Conservation (phyloP, 805 yeast genomes). For the Pichia exigua region DNA sequence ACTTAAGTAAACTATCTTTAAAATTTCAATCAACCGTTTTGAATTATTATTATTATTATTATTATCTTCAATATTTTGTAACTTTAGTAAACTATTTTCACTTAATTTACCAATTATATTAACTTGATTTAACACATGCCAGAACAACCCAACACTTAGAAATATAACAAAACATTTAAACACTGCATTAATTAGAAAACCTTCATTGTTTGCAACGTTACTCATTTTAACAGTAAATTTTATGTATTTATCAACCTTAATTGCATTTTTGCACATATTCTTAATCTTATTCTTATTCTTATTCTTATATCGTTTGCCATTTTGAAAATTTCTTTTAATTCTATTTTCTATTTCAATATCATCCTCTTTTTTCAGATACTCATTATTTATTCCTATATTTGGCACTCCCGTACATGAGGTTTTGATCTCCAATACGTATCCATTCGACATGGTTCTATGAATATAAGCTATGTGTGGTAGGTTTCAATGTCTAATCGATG, state of each 20-base stretch:
- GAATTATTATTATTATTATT: not conserved
- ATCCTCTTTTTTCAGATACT: not conserved
- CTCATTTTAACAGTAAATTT: conserved; percentile 11
- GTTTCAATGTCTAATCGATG: not conserved
- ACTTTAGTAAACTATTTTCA: not conserved
- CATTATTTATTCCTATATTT: not conserved
- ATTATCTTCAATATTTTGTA: not conserved
- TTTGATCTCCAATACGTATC: conserved; percentile 23
- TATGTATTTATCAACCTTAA: conserved; percentile 12
- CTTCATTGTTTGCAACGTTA: not conserved
- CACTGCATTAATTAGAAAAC: not conserved
- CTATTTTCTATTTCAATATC: not conserved
- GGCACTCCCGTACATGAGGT: conserved; percentile 11
- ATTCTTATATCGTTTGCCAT: not conserved
- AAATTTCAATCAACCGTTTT: not conserved
- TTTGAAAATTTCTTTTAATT: not conserved
- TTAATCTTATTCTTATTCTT: not conserved
- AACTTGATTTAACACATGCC: conserved; percentile 10
- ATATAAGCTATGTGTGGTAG: not conserved
- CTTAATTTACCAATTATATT: conserved; percentile 8
- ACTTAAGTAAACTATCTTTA: conserved; percentile 9
- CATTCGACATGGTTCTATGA: conserved; percentile 15
- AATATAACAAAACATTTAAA: conserved; percentile 3
- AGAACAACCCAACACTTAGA: conserved; percentile 4
- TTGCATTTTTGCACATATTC: not conserved